Evolutionary conservation across 805 yeast genomes (phyloP), one percentile per base, ranked within the genome.

Genomic region (Priceomyces fermenticarens): DNA sequence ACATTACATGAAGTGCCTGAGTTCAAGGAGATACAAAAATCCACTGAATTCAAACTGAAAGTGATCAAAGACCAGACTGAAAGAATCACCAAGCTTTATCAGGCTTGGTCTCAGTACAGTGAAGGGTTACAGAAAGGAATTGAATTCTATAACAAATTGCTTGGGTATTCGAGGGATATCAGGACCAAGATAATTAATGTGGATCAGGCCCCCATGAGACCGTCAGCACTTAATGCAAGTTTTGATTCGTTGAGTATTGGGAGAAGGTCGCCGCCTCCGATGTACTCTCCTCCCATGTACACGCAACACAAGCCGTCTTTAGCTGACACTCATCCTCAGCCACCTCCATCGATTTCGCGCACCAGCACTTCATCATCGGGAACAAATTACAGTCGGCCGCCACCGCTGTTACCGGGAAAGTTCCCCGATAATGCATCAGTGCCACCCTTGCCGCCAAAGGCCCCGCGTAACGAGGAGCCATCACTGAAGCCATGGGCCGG

Each of bases 111-210:
- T 29, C 72, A 73, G 11, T 83, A 81, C 49, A 59, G 67, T 10
- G 65, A 65, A 5, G 96, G 95, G 4, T 57, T 78, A 40, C 60
- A 65, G 11, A 81, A 78, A 47, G 95, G 95, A 0, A 51, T 62
- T 8, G 71, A 63, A 9, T 86, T 88, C 54, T 91, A 91, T 58
- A 62, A 65, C 6, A 75, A 78, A 41, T 61, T 80, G 26, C 58
- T 63, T 30, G 53, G 52, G 12, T 69, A 67, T 49, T 67, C 55
- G 3, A 36, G 25, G 10, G 26, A 36, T 3, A 17, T 48, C 20
- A 45, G 33, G 15, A 38, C 39, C 29, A 43, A 39, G 9, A 43
- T 44, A 11, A 15, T 8, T 28, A n/a, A 30, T 23, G 40, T 20
- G 13, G 16, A 12, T 12, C 30, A 29, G 9, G 16, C 27, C 5